Percentiles rank a stretch among this genome's conserved stretches.
phyloP scores from a whole-genome alignment of 768 basidiomycete genomes.

The Panellus pusillus region DNA sequence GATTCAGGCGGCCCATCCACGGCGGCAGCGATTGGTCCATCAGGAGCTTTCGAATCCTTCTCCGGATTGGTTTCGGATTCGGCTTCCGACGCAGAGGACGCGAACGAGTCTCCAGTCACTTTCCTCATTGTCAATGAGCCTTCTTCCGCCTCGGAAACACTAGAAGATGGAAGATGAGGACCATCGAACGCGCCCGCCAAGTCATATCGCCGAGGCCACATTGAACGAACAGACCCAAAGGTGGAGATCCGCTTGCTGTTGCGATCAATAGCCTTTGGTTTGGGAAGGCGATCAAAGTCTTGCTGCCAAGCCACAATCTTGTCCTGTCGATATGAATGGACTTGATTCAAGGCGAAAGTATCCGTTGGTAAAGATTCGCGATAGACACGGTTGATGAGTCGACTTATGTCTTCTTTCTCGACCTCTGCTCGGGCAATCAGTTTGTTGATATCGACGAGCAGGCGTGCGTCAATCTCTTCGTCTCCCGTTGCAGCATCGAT shows the following conservation, averaged over 20 bases:
- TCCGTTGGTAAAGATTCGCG: conserved; percentile 78
- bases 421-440: conserved; percentile 73
- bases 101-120: conserved; percentile 53
- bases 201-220: conserved; percentile 68
- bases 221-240: conserved; percentile 68
- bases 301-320: conserved; percentile 96
- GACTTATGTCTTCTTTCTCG: conserved; percentile 71
- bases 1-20: background rate
- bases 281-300: conserved; percentile 85
- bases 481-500: conserved; percentile 82
- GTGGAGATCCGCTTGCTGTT: conserved; percentile 56
- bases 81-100: conserved; percentile 67
- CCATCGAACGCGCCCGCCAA: conserved; percentile 53
- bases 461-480: conserved; percentile 62
- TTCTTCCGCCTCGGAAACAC: conserved; percentile 76
- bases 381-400: conserved; percentile 77
- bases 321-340: conserved; percentile 86
- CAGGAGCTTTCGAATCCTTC: conserved; percentile 8
- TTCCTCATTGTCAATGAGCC: conserved; percentile 45
- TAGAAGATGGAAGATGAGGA: conserved; percentile 58
- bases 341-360: conserved; percentile 83
- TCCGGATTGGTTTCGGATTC: conserved; percentile 40
- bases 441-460: conserved; percentile 61
- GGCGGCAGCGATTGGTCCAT: background rate
- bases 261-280: conserved; percentile 59